phyloP scores from a whole-genome alignment of 129 eudicot genomes.

The Lactuca sativa region DNA sequence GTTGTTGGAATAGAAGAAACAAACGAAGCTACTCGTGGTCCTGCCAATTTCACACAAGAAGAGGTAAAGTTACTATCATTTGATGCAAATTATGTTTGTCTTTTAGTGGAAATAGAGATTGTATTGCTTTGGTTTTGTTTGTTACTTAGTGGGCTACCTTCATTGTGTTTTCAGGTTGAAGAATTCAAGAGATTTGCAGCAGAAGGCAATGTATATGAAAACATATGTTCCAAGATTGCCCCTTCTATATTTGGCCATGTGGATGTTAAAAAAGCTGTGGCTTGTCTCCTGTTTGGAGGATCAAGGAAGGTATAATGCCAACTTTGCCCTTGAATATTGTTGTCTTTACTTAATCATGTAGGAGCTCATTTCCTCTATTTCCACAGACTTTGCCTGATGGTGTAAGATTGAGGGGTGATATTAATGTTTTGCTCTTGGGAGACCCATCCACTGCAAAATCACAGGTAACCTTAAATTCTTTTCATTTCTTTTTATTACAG shows the following conservation, averaged over 20 bases:
- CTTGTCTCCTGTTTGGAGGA: slow-evolving; percentile 96
- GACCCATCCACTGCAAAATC: slow-evolving; percentile 99
- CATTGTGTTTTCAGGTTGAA: slow-evolving; percentile 58
- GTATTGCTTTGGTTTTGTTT: background rate
- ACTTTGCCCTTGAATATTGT: background rate
- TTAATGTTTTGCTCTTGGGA: slow-evolving; percentile 92
- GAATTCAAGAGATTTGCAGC: slow-evolving; percentile 93
- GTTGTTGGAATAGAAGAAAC: slow-evolving; percentile 97
- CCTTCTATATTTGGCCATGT: slow-evolving; percentile 96
- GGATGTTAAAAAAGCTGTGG: slow-evolving; percentile 86
- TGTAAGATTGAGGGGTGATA: slow-evolving; percentile 94
- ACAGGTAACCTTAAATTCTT: slow-evolving; percentile 52
- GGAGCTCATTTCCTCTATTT: slow-evolving; percentile 12
- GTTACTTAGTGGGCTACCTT: background rate
- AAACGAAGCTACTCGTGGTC: slow-evolving; percentile 83
- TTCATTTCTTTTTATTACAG: background rate
- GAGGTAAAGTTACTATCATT: slow-evolving; percentile 49
- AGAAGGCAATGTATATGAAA: slow-evolving; percentile 63
- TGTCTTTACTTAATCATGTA: background rate
- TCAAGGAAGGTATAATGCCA: slow-evolving; percentile 90
- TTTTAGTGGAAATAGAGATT: background rate
- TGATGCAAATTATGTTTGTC: background rate
- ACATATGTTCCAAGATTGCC: slow-evolving; percentile 88
- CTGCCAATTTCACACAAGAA: slow-evolving; percentile 72
- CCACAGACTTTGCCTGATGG: slow-evolving; percentile 90